Evolutionary conservation across 2,329 filamentous ascomycete species (phyloP).

Genomic region (Parastagonospora nodorum): DNA sequence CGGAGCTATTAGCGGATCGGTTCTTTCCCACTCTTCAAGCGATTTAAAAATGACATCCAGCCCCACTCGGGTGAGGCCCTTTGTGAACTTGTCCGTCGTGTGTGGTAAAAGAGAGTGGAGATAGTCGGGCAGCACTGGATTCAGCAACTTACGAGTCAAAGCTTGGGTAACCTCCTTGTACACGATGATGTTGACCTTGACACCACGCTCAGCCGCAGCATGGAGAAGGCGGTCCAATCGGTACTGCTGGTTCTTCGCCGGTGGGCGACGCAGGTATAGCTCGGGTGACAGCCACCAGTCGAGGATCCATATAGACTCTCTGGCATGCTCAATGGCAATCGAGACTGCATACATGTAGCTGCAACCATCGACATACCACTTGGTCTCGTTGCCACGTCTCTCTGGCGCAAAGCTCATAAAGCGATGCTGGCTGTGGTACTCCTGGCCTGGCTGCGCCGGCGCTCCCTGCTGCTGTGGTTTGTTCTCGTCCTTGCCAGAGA

Average conservation of each 20-base stretch:
- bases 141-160: conserved; percentile 69
- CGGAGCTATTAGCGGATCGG: conserved; percentile 51
- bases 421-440: conserved; percentile 54
- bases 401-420: conserved; percentile 73
- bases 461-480: conserved; percentile 43
- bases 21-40: conserved; percentile 52
- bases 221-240: conserved; percentile 82
- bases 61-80: conserved; percentile 47
- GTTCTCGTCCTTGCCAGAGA: conserved; percentile 54
- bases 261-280: conserved; percentile 82
- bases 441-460: conserved; percentile 33
- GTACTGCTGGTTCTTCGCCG: conserved; percentile 80
- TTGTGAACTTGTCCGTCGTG: conserved; percentile 49
- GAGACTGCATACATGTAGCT: conserved; percentile 83
- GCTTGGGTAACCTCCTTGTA: conserved; percentile 86
- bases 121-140: conserved; percentile 50
- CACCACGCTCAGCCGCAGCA: conserved; percentile 80
- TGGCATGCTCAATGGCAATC: conserved; percentile 75
- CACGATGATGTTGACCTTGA: conserved; percentile 83
- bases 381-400: conserved; percentile 72
- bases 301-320: conserved; percentile 80
- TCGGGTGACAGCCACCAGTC: conserved; percentile 92
- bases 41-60: conserved; percentile 52
- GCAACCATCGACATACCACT: conserved; percentile 83
- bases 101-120: conserved; percentile 51